Base-by-base conservation (phyloP, 2,329 filamentous ascomycete species). In the Rhexocercosporidium sp. region DNA sequence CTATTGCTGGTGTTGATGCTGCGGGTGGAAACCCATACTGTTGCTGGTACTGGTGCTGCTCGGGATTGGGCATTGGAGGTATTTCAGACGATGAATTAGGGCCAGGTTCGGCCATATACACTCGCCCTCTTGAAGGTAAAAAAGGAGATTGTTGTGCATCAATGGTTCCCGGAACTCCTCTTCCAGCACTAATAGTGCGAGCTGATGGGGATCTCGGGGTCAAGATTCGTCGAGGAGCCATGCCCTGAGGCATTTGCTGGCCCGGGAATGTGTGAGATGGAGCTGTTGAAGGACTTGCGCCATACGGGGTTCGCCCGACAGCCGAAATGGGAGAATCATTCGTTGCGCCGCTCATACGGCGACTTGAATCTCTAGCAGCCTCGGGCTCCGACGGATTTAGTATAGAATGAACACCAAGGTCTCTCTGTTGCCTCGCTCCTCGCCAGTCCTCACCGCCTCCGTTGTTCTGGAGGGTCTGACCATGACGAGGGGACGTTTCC, bases 121-220 rank as follows among this genome's bases (percentile, higher is more conserved):
- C 74, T 47, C 82, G 77, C 11, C 78, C 78, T 64, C 78, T 77
- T 8, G 80, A 78, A 9, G 79, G 77, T 14, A 83, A 74, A 64
- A 84, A 85, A 1, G 84, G 83, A 4, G 81, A 80, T 66, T 81
- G 79, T 56, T 83, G 81, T 8, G 83, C 82, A 75, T 83, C 81
- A 54, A 84, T 82, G 1, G 81, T 83, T 27, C 79, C 81, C 20
- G 81, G 82, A 0, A 79, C 77, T 56, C 80, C 79, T 41, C 84
- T 71, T 37, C 82, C 81, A 14, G 85, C 73, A 72, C 85, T 88
- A 20, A 83, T 79, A 29, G 84, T 81, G 68, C 87, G 83, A 47
- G 47, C 49, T 20, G 87, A 87, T 11, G 88, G 80, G 64, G 79
- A 75, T 71, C 73, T 76, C 59, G 75, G 75, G 37, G 74, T 76